phyloP scores from a whole-genome alignment of 495 filamentous ascomycete genomes.

The Aspergillus coremiiformis region DNA sequence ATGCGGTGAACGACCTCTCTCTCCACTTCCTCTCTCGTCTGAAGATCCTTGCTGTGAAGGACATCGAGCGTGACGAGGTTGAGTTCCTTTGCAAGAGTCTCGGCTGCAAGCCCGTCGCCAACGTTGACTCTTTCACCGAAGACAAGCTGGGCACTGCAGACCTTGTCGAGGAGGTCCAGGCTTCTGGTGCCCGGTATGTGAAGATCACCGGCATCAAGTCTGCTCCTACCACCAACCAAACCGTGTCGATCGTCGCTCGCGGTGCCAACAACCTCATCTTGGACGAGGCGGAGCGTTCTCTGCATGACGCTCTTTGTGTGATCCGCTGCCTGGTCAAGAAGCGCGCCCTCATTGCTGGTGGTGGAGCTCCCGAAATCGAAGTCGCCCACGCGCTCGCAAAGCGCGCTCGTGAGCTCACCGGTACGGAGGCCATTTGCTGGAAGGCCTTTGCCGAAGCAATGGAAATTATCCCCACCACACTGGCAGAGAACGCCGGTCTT shows the following conservation, averaged over 20 bases:
- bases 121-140: conserved; percentile 97
- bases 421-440: conserved; percentile 96
- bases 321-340: conserved; percentile 98
- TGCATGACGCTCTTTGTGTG: conserved; percentile 96
- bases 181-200: conserved; percentile 79
- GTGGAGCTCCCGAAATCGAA: conserved; percentile 92
- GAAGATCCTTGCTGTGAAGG: conserved; percentile 90
- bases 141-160: conserved; percentile 98
- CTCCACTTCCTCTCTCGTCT: conserved; percentile 96
- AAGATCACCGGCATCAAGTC: conserved; percentile 88
- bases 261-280: conserved; percentile 92
- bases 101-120: conserved; percentile 97
- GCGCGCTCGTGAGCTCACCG: conserved; percentile 71
- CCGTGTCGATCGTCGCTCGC: conserved; percentile 86
- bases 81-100: conserved; percentile 98
- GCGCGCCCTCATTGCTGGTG: conserved; percentile 92
- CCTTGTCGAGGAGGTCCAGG: conserved; percentile 85
- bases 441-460: conserved; percentile 97
- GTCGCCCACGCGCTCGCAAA: conserved; percentile 75
- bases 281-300: conserved; percentile 90
- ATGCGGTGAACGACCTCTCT: conserved; percentile 94
- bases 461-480: conserved; percentile 93
- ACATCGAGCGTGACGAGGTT: conserved; percentile 96
- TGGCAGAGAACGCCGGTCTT: conserved; percentile 94
- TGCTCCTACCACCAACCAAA: conserved; percentile 54